Evolutionary conservation across 768 basidiomycete genomes (phyloP), one percentile per base, ranked within the genome.

Genomic region (Trametes gibbosa): DNA sequence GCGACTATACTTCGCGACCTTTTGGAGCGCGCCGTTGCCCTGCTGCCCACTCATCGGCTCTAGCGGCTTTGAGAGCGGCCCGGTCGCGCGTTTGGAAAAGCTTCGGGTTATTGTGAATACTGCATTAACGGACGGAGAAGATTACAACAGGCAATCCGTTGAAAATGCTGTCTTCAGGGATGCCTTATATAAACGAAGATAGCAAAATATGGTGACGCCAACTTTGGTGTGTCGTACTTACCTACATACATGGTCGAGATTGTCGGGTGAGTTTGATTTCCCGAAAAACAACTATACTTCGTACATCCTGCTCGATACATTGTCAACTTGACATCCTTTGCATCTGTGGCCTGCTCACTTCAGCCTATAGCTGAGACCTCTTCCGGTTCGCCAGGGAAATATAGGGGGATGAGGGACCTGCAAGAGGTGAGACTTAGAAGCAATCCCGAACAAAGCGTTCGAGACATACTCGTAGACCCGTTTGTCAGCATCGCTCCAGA

Each of bases 401-500:
- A 87, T 62, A 82, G 72, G 13, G 88, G 85, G 34, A 89, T 77
- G 24, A 89, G 75, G 32, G 72, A 55, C 62, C 79, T 80, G 52
- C 16, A 48, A 4, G 19, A n/a, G 8, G 42, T 34, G 2, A 27
- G 6, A 13, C 17, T 19, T 46, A 55, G 19, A 21, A 35, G 19
- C 29, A 4, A n/a, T 16, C 16, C 9, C 19, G 13, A 57, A 29
- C 17, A 37, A 23, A 13, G 8, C 8, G 23, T 23, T 21, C 61
- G 34, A 50, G 25, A 79, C 85, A 59, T 66, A 92, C 90, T 83
- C 75, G 60, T 90, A 92, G 1, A 84, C 80, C 1, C 72, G 72
- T 60, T 77, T 81, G 66, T 93, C 90, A 52, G 73, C 77, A 63
- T 85, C 75, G 42, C 78, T 83, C 79, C 85, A 92, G 24, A 90